Percentiles rank a stretch among this genome's conserved stretches.
phyloP scores from a whole-genome alignment of 345 rosid genomes.

The Hevea brasiliensis region DNA sequence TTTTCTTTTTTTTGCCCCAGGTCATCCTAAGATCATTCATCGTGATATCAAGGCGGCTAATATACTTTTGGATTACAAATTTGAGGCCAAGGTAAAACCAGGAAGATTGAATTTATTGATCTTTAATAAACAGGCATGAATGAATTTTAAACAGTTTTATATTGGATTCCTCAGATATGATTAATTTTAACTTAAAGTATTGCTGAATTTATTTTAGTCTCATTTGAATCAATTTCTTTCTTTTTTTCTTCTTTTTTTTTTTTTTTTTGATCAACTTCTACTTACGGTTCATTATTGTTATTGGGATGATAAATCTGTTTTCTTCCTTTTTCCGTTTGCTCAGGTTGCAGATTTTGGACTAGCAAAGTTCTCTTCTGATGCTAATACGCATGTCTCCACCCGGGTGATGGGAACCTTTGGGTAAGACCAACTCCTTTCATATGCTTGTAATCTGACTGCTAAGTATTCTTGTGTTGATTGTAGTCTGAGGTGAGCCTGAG shows the following conservation, averaged over 20 bases:
- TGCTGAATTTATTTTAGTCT: background rate
- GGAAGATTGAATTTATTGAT: background rate
- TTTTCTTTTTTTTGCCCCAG: slow-evolving; percentile 35
- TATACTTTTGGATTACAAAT: slow-evolving; percentile 75
- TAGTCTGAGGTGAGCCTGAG: slow-evolving; percentile 3
- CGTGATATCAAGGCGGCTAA: slow-evolving; percentile 91
- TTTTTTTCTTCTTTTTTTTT: no score
- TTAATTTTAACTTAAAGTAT: background rate
- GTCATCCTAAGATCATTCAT: slow-evolving; percentile 91
- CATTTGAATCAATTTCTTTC: background rate
- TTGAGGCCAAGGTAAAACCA: slow-evolving; percentile 78
- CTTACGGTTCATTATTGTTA: background rate
- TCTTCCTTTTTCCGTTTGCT: slow-evolving; percentile 8
- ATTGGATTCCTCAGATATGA: background rate
- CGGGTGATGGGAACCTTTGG: slow-evolving; percentile 99
- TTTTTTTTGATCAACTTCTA: no score
- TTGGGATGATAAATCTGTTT: background rate
- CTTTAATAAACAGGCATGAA: background rate
- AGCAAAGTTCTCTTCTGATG: slow-evolving; percentile 75
- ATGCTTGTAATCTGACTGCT: background rate
- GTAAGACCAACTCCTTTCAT: slow-evolving; percentile 37
- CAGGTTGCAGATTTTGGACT: slow-evolving; percentile 98
- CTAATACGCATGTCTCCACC: slow-evolving; percentile 86
- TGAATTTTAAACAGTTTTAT: background rate
- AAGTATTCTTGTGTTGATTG: background rate